Percentiles rank a stretch among this genome's conserved stretches.
These are phyloP conservation scores for Trichoderma citrinoviride DNA, from an alignment of 2,329 filamentous ascomycete genomes.

Conservation along the genomic window DNA sequence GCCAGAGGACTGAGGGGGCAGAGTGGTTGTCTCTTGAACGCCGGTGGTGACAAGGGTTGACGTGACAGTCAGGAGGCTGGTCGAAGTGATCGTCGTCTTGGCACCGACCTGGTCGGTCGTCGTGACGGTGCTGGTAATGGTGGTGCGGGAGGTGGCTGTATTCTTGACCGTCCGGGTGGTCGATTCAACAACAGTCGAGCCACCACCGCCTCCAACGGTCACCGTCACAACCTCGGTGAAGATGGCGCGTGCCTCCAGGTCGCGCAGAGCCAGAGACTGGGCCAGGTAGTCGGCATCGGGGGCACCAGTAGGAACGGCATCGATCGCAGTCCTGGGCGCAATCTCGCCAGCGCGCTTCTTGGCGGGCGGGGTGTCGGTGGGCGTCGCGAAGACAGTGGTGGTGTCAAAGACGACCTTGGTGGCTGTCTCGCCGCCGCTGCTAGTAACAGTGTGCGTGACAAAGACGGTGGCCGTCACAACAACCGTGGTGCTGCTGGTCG, in stretches of 20 bases:
- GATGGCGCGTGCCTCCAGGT: conserved; percentile 37
- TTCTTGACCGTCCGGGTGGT: conserved; percentile 34
- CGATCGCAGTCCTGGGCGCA: conserved; percentile 20
- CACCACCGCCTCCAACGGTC: conserved; percentile 33
- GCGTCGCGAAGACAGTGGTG: conserved; percentile 31
- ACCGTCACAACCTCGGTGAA: conserved; percentile 34
- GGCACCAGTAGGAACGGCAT: conserved; percentile 24
- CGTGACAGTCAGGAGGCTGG: conserved; percentile 38
- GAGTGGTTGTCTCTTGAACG: conserved; percentile 31
- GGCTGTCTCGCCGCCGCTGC: conserved; percentile 35
- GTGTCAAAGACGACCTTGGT: conserved; percentile 39
- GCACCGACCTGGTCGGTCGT: conserved; percentile 37
- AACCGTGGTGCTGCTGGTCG: conserved; percentile 30
- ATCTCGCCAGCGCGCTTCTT: conserved; percentile 9
- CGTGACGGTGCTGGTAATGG: conserved; percentile 33
- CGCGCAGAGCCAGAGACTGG: conserved; percentile 5
- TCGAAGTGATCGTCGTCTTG: conserved; percentile 39
- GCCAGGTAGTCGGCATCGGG: conserved; percentile 13
- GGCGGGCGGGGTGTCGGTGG: neutral
- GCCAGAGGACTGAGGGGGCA: neutral
- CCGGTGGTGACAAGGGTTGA: conserved; percentile 36
- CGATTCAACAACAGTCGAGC: conserved; percentile 31
- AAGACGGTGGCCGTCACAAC: conserved; percentile 34
- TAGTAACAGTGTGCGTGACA: conserved; percentile 39
- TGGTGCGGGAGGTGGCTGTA: conserved; percentile 32